Evolutionary conservation across 2,329 filamentous ascomycete species (phyloP), one percentile per base, ranked within the genome.

Genomic region (Trichoderma pleuroti): DNA sequence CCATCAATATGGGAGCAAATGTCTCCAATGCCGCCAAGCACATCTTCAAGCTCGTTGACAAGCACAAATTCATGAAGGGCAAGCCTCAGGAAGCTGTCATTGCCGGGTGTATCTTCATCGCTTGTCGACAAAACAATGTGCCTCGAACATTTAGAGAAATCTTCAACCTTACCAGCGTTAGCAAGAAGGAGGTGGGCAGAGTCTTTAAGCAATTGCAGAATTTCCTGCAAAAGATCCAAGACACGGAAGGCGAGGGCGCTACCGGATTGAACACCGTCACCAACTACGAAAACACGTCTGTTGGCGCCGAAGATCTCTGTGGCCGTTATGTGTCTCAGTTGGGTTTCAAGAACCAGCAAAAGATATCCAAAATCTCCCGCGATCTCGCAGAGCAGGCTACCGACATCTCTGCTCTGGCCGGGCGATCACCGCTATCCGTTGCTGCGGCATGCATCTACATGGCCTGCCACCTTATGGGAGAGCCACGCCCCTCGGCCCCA

Each of bases 371-470:
- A 78, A 90, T 97, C 30, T 92, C 94, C 2, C 89, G 91, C 76
- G 88, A 90, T 32, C 87, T 98, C 64, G 94, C 94, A 4, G 87
- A 91, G 75, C 90, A 91, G 78, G 93, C 96, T 74, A 91, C 90
- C 28, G 87, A 88, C 62, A 90, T 93, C 72, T 92, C 93, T 71
- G 91, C 93, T 69, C 87, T 98, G 72, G 94, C 95, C 42, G 96
- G 96, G 74, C 93, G 96, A 72, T 98, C 95, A 71, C 96, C 96
- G 24, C 86, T 99, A 62, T 98, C 95, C 1, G 93, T 97, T 72
- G 95, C 97, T 8, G 95, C 94, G 21, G 94, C 96, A 36, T 97
- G 94, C 80, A 98, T 99, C 80, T 99, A 96, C 85, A 96, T 98
- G 90, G 92, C 95, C 5, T 94, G 93, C 34, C 90, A 95, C 77